A percentile compares a stretch with the other conserved stretches of the same genome.
These are phyloP conservation scores for Beauveria sp. DNA, from an alignment of 2,329 filamentous ascomycete species.

Conservation along the genomic window DNA sequence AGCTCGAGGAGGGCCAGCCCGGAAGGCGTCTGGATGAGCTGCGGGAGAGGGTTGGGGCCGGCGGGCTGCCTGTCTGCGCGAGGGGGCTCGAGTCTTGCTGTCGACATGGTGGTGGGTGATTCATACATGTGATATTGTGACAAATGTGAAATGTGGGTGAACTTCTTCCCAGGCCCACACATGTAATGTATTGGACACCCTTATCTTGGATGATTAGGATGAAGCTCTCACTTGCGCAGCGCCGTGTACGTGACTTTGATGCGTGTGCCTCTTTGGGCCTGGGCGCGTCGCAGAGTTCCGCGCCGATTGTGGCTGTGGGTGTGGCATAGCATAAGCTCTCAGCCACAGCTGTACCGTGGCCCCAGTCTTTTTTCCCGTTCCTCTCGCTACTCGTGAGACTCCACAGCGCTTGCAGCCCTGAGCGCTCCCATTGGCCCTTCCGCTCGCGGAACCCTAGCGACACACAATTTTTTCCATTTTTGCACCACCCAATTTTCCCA, in stretches of 20 bases:
- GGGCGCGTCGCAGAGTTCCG: neutral
- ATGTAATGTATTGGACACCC: neutral
- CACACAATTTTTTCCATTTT: slow-evolving; percentile 34
- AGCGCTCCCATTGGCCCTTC: slow-evolving; percentile 25
- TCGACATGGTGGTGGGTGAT: slow-evolving; percentile 23
- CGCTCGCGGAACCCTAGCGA: slow-evolving; percentile 30
- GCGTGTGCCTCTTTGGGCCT: neutral
- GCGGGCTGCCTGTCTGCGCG: slow-evolving; percentile 14
- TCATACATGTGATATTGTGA: too few species aligned
- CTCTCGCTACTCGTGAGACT: neutral
- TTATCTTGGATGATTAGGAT: neutral
- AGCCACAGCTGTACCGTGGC: neutral
- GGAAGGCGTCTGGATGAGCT: slow-evolving; percentile 79
- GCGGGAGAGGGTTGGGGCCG: slow-evolving; percentile 56
- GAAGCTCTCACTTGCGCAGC: neutral
- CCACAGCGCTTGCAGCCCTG: neutral
- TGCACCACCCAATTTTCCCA: slow-evolving; percentile 24
- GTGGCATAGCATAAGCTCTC: neutral
- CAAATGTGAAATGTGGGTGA: neutral
- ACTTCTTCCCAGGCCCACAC: neutral
- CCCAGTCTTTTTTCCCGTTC: neutral
- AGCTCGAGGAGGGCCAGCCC: slow-evolving; percentile 87
- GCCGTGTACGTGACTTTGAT: neutral
- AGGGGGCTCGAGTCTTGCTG: slow-evolving; percentile 33
- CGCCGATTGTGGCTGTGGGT: neutral